Percentiles rank a stretch among this genome's conserved stretches.
These are phyloP conservation scores for Backusella mclennaniae DNA, from an alignment of 192 early-diverging fungal species.

Conservation along the genomic window DNA sequence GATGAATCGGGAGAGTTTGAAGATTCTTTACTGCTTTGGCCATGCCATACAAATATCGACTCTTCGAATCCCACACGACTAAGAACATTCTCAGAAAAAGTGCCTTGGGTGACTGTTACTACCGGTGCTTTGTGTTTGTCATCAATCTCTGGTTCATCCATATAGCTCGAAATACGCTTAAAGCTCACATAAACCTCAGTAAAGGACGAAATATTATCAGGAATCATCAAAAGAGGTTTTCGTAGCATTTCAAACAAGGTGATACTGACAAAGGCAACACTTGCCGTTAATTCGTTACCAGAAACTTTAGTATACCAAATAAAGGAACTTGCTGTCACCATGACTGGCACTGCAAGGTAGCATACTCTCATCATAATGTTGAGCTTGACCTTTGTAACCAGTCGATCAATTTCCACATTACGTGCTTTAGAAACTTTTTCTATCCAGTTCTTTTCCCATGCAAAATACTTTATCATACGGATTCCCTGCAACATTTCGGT, in stretches of 20 bases:
- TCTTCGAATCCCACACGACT: slow-evolving; percentile 30
- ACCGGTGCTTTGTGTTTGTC: slow-evolving; percentile 38
- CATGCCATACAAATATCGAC: slow-evolving; percentile 62
- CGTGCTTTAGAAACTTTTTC: slow-evolving; percentile 14
- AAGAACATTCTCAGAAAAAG: neutral
- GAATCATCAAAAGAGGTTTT: slow-evolving; percentile 79
- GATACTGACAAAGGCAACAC: slow-evolving; percentile 77
- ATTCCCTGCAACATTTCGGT: slow-evolving; percentile 56
- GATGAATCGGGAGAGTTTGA: neutral
- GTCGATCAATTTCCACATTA: slow-evolving; percentile 18
- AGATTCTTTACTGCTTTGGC: neutral
- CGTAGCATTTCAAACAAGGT: slow-evolving; percentile 87
- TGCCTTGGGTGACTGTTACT: slow-evolving; percentile 25
- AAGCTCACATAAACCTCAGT: slow-evolving; percentile 79
- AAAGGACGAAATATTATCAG: slow-evolving; percentile 66
- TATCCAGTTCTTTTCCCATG: slow-evolving; percentile 48
- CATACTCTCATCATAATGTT: slow-evolving; percentile 22
- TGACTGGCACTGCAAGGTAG: slow-evolving; percentile 40
- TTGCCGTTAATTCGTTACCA: slow-evolving; percentile 53
- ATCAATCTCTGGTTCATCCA: slow-evolving; percentile 79
- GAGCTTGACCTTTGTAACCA: slow-evolving; percentile 24
- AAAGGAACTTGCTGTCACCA: slow-evolving; percentile 57
- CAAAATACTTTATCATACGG: slow-evolving; percentile 55
- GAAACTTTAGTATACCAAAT: slow-evolving; percentile 48
- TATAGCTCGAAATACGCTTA: slow-evolving; percentile 73